Conservation (phyloP, 768 basidiomycete species). For the Phylloporus arenicola region DNA sequence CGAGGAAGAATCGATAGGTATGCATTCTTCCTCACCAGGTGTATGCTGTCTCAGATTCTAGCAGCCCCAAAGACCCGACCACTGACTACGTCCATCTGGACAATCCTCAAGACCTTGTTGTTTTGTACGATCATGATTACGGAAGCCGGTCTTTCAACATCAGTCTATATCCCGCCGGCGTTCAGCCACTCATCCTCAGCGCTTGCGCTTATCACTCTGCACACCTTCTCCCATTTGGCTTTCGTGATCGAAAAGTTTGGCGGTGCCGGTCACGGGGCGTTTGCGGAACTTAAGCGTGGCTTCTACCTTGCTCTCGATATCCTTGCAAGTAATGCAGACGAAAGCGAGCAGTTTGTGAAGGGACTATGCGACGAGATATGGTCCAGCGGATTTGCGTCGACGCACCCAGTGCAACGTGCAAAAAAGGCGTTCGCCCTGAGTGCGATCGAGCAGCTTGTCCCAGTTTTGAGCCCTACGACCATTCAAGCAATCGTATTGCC, state of each 20-base stretch:
- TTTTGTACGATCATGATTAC: constrained; percentile 68
- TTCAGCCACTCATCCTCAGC: constrained; percentile 35
- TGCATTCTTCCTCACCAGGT: constrained; percentile 26
- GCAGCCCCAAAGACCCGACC: constrained; percentile 42
- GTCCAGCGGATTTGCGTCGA: constrained; percentile 19
- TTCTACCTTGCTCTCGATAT: constrained; percentile 79
- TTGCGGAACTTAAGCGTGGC: constrained; percentile 65
- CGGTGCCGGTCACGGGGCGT: constrained; percentile 50
- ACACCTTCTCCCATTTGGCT: constrained; percentile 59
- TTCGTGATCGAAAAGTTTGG: constrained; percentile 81
- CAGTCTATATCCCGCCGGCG: constrained; percentile 47
- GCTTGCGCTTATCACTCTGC: constrained; percentile 51
- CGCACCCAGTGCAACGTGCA: constrained; percentile 28
- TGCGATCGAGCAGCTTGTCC: constrained; percentile 73
- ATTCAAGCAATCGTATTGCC: constrained; percentile 55
- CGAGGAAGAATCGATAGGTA: constrained; percentile 25
- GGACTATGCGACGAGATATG: constrained; percentile 31
- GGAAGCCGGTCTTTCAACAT: constrained; percentile 52
- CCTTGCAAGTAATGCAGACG: constrained; percentile 39
- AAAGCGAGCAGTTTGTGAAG: constrained; percentile 36
- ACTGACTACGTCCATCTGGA: constrained; percentile 54
- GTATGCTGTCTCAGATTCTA: constrained; percentile 4
- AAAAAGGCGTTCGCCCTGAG: constrained; percentile 62
- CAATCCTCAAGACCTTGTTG: constrained; percentile 66
- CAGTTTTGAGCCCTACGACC: constrained; percentile 47